A percentile compares a stretch with the other conserved stretches of the same genome.
These are phyloP conservation scores for Suhomyces coccinellae DNA, from an alignment of 1,139 yeast species.

Conservation along the genomic window DNA sequence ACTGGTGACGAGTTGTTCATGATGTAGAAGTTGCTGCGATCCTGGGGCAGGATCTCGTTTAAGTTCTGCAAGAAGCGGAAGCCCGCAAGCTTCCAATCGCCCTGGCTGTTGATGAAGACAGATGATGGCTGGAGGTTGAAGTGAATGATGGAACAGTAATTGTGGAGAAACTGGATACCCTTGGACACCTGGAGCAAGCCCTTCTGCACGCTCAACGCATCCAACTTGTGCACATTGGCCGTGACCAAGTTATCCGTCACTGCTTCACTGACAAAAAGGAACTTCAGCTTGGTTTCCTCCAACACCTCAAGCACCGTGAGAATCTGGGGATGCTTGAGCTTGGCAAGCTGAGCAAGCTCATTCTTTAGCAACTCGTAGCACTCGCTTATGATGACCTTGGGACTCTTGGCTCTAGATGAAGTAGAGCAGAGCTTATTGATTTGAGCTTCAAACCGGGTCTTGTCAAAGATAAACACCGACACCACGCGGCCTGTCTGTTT, in stretches of 20 bases:
- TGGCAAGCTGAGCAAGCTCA: conserved; percentile 70
- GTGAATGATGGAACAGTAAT: conserved; percentile 73
- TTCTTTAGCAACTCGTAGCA: conserved; percentile 41
- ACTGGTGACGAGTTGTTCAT: conserved; percentile 72
- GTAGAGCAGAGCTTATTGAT: conserved; percentile 54
- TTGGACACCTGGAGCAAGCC: conserved; percentile 79
- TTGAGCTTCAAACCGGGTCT: conserved; percentile 65
- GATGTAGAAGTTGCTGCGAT: conserved; percentile 54
- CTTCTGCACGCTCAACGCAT: conserved; percentile 75
- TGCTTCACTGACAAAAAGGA: conserved; percentile 83
- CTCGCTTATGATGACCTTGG: conserved; percentile 39
- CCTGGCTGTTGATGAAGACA: conserved; percentile 73
- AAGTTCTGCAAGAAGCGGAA: conserved; percentile 62
- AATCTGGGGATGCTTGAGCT: conserved; percentile 84
- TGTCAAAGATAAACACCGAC: conserved; percentile 87
- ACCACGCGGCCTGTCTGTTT: conserved; percentile 58
- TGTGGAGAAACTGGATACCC: conserved; percentile 80
- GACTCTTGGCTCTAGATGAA: conserved; percentile 38
- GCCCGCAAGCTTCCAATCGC: conserved; percentile 94
- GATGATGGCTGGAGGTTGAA: conserved; percentile 78
- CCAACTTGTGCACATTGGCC: conserved; percentile 45
- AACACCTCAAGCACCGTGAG: conserved; percentile 80
- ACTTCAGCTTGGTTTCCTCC: conserved; percentile 78
- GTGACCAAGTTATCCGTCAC: conserved; percentile 61
- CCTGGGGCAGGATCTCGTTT: conserved; percentile 47